These are phyloP conservation scores for Pseudophaeomoniella oleicola DNA, from an alignment of 2,329 filamentous ascomycete genomes.

Conservation along the genomic window DNA sequence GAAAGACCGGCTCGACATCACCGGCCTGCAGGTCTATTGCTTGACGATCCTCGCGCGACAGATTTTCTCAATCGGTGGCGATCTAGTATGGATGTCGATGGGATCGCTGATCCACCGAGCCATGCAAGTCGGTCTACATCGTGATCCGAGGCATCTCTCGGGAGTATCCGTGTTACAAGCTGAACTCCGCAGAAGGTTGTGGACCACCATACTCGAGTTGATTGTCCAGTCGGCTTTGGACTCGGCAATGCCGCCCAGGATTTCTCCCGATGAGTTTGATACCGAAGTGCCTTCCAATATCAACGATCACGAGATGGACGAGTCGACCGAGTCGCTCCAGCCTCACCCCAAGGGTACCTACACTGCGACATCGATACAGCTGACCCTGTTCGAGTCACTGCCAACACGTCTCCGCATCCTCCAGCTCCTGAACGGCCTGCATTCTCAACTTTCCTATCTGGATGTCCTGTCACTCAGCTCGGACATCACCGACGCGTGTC, in stretches of 20 bases:
- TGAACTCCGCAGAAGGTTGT: constrained; percentile 18
- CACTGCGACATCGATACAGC: constrained; percentile 13
- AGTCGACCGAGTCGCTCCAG: constrained; percentile 6
- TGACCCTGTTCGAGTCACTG: constrained; percentile 8
- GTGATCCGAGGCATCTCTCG: constrained; percentile 14
- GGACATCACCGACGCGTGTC: constrained; percentile 14
- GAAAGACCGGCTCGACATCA: constrained; percentile 14
- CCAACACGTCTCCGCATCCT: constrained; percentile 9
- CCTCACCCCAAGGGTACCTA: constrained; percentile 5
- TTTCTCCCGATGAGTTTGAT: constrained; percentile 18
- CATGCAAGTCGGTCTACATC: constrained; percentile 19
- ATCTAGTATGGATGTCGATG: constrained; percentile 19
- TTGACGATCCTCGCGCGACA: constrained; percentile 19
- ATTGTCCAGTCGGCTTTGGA: constrained; percentile 17
- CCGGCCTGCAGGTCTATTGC: constrained; percentile 20
- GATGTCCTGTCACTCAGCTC: constrained; percentile 14
- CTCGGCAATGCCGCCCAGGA: constrained; percentile 15
- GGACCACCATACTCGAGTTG: constrained; percentile 22
- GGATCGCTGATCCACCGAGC: constrained; percentile 16
- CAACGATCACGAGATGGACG: constrained; percentile 17
- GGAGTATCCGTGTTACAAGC: constrained; percentile 6
- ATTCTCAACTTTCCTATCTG: constrained; percentile 15
- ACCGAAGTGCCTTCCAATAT: constrained; percentile 20
- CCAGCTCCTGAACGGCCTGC: constrained; percentile 17
- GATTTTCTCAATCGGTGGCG: constrained; percentile 16